Conservation (phyloP, 441 rosid genomes). For the Hura crepitans region DNA sequence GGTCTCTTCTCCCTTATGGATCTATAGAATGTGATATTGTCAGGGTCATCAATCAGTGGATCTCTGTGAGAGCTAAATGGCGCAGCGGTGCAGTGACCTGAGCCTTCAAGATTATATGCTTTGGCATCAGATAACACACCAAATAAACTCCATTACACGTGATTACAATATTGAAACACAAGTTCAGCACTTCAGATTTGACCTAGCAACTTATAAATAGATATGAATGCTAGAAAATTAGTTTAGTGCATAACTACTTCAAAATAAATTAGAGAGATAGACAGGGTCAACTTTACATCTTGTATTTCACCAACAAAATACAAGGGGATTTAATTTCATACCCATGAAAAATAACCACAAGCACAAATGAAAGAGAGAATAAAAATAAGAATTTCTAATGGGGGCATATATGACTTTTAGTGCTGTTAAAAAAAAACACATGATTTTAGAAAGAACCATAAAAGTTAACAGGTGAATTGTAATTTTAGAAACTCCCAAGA, state of each 20-base stretch:
- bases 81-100: conserved; percentile 58
- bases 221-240: background rate
- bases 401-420: no score
- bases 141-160: conserved; percentile 11
- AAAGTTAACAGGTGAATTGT: no score
- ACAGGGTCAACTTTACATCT: background rate
- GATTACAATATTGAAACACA: background rate
- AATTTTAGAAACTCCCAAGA: no score
- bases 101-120: conserved; percentile 46
- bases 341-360: background rate
- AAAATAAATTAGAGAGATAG: background rate
- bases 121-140: conserved; percentile 27
- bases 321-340: background rate
- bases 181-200: background rate
- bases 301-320: background rate
- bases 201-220: background rate
- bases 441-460: no score
- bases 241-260: background rate
- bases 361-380: background rate
- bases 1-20: conserved; percentile 66
- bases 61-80: conserved; percentile 38
- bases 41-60: conserved; percentile 40
- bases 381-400: background rate
- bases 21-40: conserved; percentile 46
- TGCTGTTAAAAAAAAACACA: no score